A percentile compares a stretch with the other conserved stretches of the same genome.
Conservation (phyloP, 352 stramenopile genomes). For the Globisporangium cystogenes region DNA sequence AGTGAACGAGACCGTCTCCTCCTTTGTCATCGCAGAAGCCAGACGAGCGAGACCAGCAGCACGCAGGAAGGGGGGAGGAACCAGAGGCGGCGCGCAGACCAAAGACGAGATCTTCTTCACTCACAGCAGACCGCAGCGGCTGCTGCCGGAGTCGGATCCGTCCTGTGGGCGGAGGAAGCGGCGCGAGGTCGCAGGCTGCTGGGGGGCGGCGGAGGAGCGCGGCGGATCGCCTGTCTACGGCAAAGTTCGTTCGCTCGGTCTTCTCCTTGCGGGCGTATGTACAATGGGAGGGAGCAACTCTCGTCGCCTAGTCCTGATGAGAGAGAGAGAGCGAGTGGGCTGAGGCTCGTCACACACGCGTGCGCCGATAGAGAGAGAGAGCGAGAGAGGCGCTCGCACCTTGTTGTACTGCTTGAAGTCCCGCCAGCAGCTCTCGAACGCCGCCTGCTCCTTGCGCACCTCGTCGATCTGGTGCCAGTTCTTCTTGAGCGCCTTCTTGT, state of each 20-base stretch:
- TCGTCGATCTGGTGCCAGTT: conserved; percentile 87
- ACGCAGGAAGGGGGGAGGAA: background rate
- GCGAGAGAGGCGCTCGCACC: conserved; percentile 2
- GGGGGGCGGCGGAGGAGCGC: background rate
- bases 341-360: background rate
- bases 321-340: background rate
- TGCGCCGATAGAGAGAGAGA: background rate
- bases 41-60: background rate
- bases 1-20: background rate
- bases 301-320: background rate
- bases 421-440: conserved; percentile 81
- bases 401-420: conserved; percentile 65
- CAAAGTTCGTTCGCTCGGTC: background rate
- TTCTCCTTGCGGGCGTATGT: background rate
- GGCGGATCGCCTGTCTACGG: background rate
- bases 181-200: background rate
- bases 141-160: background rate
- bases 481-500: conserved; percentile 86
- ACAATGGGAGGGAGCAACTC: background rate
- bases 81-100: too few relatives aligned
- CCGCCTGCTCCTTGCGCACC: conserved; percentile 81
- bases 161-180: background rate
- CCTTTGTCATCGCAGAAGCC: too few relatives aligned
- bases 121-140: background rate
- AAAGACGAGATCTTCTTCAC: too few relatives aligned